These are phyloP conservation scores for Saksenaea vasiformis DNA, from an alignment of 371 early-diverging fungal genomes.

Conservation along the genomic window DNA sequence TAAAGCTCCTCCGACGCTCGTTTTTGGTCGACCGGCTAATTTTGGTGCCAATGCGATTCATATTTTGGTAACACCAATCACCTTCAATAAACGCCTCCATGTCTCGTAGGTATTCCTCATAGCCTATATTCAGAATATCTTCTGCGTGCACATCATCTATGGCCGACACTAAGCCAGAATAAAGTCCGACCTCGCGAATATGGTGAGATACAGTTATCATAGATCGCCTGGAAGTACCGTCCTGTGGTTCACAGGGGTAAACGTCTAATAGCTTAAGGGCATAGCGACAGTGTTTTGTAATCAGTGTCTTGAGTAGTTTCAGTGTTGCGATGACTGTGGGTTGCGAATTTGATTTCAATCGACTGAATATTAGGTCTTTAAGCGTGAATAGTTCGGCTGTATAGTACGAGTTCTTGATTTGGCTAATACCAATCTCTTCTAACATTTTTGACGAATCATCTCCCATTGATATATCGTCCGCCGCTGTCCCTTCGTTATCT, in stretches of 20 bases:
- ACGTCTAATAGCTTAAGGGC: conserved; percentile 72
- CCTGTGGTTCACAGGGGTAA: conserved; percentile 30
- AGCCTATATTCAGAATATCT: conserved; percentile 62
- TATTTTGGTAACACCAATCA: conserved; percentile 60
- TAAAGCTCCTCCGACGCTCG: conserved; percentile 59
- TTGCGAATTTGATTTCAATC: conserved; percentile 71
- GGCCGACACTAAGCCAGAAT: conserved; percentile 67
- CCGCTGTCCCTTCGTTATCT: conserved; percentile 37
- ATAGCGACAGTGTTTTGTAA: conserved; percentile 77
- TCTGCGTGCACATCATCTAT: conserved; percentile 58
- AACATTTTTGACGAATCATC: background rate
- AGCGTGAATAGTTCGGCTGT: conserved; percentile 68
- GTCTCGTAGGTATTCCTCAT: conserved; percentile 79
- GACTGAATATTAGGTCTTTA: conserved; percentile 76
- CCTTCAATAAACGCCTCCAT: conserved; percentile 67
- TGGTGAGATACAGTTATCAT: conserved; percentile 60
- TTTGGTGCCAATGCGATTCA: conserved; percentile 30
- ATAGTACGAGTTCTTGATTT: conserved; percentile 36
- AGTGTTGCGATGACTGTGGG: conserved; percentile 83
- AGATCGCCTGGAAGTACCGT: conserved; percentile 28
- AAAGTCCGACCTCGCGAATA: conserved; percentile 66
- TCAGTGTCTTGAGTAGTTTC: conserved; percentile 75
- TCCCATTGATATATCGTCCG: background rate
- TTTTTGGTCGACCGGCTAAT: conserved; percentile 27
- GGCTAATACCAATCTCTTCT: conserved; percentile 21